A percentile compares a stretch with the other conserved stretches of the same genome.
phyloP scores from a whole-genome alignment of 2,329 filamentous ascomycete genomes.

The Sporothrix pallida region DNA sequence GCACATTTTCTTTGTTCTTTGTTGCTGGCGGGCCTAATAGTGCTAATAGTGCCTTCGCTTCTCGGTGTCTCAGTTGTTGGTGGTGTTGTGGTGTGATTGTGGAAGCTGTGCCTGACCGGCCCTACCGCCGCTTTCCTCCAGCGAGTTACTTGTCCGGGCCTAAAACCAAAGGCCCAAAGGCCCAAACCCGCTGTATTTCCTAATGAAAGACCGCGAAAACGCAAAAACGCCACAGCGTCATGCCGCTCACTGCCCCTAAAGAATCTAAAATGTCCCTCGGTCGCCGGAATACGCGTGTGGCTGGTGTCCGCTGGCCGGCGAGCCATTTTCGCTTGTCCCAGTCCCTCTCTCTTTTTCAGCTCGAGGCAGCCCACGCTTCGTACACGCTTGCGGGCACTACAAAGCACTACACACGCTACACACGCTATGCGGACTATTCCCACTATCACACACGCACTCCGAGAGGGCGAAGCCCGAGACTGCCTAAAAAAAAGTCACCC shows the following conservation, averaged over 20 bases:
- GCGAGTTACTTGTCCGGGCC: background rate
- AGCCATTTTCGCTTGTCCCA: background rate
- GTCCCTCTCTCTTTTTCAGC: constrained; percentile 1
- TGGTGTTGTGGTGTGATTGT: background rate
- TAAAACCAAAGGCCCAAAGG: background rate
- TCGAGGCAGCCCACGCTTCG: constrained; percentile 12
- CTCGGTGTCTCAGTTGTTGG: constrained; percentile 8
- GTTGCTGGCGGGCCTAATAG: background rate
- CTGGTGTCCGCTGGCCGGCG: background rate
- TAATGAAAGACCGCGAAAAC: too few species aligned
- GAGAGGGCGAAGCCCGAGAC: background rate
- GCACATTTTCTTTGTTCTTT: constrained; percentile 20
- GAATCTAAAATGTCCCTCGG: constrained; percentile 5
- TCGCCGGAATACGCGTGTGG: constrained; percentile 9
- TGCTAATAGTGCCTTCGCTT: background rate
- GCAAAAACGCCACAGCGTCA: background rate
- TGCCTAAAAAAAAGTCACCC: background rate
- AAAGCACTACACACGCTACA: background rate
- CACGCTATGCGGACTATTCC: background rate
- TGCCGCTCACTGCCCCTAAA: background rate
- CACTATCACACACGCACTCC: background rate
- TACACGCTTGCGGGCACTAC: background rate
- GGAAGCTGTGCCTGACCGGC: background rate
- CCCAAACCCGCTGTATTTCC: background rate
- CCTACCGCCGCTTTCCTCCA: constrained; percentile 3